A percentile compares a stretch with the other conserved stretches of the same genome.
Evolutionary conservation across 169 alveolate species (phyloP).

Genomic region (Plasmodium billcollinsi): DNA sequence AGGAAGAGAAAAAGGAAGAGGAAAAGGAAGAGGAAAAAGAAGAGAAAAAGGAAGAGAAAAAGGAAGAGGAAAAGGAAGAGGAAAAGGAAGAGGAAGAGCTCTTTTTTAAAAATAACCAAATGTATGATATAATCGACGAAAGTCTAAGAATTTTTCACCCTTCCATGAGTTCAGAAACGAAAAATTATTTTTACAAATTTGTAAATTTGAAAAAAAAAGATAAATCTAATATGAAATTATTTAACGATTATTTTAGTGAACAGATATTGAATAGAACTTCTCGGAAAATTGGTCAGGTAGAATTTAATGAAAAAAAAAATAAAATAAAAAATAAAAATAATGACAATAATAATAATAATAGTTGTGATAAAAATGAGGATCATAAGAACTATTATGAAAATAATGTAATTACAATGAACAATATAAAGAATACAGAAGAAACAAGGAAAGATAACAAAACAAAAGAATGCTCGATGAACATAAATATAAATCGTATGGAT

Average conservation of each 20-base stretch:
- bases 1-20: not conserved
- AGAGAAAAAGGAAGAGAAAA: not conserved
- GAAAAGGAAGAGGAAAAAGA: not conserved
- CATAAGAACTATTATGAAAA: not conserved
- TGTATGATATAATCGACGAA: constrained; percentile 58
- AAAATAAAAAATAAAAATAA: not conserved
- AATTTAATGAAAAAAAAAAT: not conserved
- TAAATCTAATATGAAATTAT: constrained; percentile 22
- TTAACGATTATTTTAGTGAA: constrained; percentile 43
- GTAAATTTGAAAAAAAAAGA: constrained; percentile 57
- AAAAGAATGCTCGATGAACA: not conserved
- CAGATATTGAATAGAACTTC: constrained; percentile 16
- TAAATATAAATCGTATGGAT: no score
- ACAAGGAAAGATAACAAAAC: not conserved
- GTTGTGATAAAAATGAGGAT: not conserved
- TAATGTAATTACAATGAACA: no score
- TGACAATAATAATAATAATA: not conserved
- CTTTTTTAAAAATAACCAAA: not conserved
- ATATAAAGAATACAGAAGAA: no score
- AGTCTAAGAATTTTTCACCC: constrained; percentile 70
- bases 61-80: not conserved
- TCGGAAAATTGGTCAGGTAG: not conserved
- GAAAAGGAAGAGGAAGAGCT: not conserved
- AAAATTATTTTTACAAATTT: constrained; percentile 48
- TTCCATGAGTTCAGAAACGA: constrained; percentile 33